These are phyloP conservation scores for Holtermanniella nyarrowii DNA, from an alignment of 768 basidiomycete genomes.

Conservation along the genomic window DNA sequence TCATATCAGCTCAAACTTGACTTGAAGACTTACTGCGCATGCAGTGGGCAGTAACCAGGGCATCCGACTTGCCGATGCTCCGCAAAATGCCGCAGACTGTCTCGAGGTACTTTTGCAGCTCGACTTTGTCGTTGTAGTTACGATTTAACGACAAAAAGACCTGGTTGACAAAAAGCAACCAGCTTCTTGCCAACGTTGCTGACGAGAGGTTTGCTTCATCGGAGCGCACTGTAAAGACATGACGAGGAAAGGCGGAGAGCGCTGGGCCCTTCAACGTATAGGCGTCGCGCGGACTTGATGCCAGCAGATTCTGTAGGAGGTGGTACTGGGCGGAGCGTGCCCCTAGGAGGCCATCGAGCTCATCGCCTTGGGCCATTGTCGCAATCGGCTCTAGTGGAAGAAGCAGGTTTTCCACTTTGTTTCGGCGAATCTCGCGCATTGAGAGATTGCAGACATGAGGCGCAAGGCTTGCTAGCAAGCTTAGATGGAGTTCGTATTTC, in stretches of 20 bases:
- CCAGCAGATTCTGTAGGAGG: slow-evolving; percentile 14
- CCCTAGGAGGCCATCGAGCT: neutral
- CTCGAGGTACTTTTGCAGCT: slow-evolving; percentile 26
- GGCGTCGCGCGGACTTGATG: slow-evolving; percentile 26
- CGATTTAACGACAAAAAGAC: slow-evolving; percentile 23
- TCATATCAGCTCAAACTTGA: neutral
- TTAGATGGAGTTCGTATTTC: neutral
- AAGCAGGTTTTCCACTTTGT: slow-evolving; percentile 25
- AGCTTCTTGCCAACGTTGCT: slow-evolving; percentile 11
- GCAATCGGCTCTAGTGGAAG: slow-evolving; percentile 32
- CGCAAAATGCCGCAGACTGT: slow-evolving; percentile 19
- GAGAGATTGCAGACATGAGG: slow-evolving; percentile 17
- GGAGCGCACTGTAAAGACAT: too few relatives aligned
- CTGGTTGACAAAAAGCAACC: slow-evolving; percentile 20
- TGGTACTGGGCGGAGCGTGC: slow-evolving; percentile 25
- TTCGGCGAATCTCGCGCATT: slow-evolving; percentile 26
- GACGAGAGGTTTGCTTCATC: too few relatives aligned
- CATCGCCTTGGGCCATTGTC: too few relatives aligned
- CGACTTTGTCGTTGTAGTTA: slow-evolving; percentile 31
- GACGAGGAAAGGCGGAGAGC: too few relatives aligned
- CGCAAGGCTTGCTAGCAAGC: slow-evolving; percentile 7
- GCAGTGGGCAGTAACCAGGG: slow-evolving; percentile 17
- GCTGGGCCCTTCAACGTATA: slow-evolving; percentile 30
- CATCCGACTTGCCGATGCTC: slow-evolving; percentile 11
- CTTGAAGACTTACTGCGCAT: slow-evolving; percentile 8